A percentile compares a stretch with the other conserved stretches of the same genome.
These are phyloP conservation scores for Phytophthora quininea DNA, from an alignment of 352 stramenopile genomes.

Conservation along the genomic window DNA sequence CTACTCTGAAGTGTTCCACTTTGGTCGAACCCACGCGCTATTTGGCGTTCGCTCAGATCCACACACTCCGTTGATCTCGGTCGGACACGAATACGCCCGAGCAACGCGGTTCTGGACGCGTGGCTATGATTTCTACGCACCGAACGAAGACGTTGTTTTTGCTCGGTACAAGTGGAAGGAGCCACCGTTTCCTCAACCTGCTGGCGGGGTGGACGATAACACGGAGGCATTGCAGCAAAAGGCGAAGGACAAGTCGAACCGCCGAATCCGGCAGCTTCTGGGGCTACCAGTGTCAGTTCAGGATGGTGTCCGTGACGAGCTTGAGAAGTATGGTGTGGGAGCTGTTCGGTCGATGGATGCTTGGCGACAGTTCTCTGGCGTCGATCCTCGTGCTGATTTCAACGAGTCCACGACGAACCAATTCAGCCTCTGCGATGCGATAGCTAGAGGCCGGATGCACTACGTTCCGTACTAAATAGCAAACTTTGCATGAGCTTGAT, in stretches of 20 bases:
- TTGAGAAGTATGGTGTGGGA: conserved; percentile 54
- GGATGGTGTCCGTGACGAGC: conserved; percentile 39
- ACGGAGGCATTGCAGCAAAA: conserved; percentile 25
- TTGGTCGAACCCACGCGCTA: conserved; percentile 62
- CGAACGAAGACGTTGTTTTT: conserved; percentile 65
- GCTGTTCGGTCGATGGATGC: conserved; percentile 47
- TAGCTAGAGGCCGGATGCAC: conserved; percentile 44
- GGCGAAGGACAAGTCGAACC: conserved; percentile 43
- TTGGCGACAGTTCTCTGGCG: conserved; percentile 70
- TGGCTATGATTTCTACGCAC: conserved; percentile 88
- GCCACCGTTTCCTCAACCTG: conserved; percentile 25
- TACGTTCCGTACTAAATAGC: conserved; percentile 60
- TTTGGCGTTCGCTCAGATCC: conserved; percentile 78
- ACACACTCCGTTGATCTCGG: conserved; percentile 56
- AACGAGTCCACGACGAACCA: conserved; percentile 90
- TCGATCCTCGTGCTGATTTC: conserved; percentile 59
- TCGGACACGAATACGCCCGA: conserved; percentile 78
- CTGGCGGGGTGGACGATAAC: conserved; percentile 14
- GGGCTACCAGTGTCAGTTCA: conserved; percentile 51
- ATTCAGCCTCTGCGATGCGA: conserved; percentile 65
- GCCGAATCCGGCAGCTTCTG: conserved; percentile 72
- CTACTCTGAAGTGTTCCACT: conserved; percentile 87
- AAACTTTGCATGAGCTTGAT: background rate
- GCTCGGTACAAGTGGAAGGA: conserved; percentile 64
- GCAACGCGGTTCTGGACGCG: conserved; percentile 86